Evolutionary conservation across 306 rosid genomes (phyloP).

Genomic region (Acacia melanoxylon): DNA sequence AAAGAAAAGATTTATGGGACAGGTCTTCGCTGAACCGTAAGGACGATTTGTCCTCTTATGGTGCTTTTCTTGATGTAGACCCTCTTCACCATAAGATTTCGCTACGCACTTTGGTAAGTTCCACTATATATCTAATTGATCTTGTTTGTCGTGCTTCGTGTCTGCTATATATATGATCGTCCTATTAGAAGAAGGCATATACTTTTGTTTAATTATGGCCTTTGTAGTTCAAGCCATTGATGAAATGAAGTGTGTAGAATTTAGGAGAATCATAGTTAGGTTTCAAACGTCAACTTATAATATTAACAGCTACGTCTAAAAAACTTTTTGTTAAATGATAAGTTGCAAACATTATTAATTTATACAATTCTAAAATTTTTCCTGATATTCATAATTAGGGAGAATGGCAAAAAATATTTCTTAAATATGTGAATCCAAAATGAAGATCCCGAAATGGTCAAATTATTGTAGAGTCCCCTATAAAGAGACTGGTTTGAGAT

Average conservation of each 20-base stretch:
- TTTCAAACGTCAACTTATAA: background rate
- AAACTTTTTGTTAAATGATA: background rate
- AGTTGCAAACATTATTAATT: too few relatives aligned
- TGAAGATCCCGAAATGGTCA: too few relatives aligned
- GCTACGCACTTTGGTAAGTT: constrained; percentile 55
- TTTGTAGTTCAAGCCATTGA: background rate
- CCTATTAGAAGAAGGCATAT: background rate
- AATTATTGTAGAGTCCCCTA: too few relatives aligned
- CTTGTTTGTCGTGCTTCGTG: background rate
- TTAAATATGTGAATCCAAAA: too few relatives aligned
- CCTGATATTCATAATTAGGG: background rate
- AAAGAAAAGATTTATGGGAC: background rate
- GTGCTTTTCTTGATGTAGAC: constrained; percentile 47
- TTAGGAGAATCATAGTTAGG: background rate
- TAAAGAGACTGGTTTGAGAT: too few relatives aligned
- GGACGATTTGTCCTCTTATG: constrained; percentile 37
- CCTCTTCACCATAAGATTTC: constrained; percentile 41
- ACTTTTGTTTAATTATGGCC: too few relatives aligned
- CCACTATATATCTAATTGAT: background rate
- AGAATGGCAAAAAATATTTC: too few relatives aligned
- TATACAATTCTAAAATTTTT: background rate
- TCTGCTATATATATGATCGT: background rate
- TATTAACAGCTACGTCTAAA: background rate
- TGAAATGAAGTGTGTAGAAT: background rate
- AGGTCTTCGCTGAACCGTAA: constrained; percentile 40